Evolutionary conservation across 2,329 filamentous ascomycete species (phyloP).

Genomic region (Amylocarpus encephaloides): DNA sequence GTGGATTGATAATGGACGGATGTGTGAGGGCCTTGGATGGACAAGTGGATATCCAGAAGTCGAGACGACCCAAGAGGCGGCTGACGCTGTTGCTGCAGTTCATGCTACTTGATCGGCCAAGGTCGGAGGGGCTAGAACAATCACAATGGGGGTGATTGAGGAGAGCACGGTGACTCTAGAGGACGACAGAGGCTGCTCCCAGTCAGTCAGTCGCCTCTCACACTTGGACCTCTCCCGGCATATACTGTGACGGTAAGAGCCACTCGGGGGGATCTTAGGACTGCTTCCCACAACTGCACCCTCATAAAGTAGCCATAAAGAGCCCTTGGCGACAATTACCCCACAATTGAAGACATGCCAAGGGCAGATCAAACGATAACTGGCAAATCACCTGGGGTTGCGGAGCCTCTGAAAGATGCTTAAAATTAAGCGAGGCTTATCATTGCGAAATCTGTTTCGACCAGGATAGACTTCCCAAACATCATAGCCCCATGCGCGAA

Average conservation of each 20-base stretch:
- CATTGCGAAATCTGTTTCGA: not conserved
- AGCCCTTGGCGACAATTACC: too few species aligned
- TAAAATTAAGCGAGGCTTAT: constrained; percentile 1
- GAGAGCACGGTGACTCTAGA: not conserved
- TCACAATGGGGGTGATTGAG: not conserved
- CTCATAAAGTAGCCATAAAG: too few species aligned
- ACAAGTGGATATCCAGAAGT: constrained; percentile 1
- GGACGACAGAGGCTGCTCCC: not conserved
- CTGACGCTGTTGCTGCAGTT: not conserved
- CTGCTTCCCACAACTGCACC: too few species aligned
- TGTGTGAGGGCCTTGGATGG: constrained; percentile 43
- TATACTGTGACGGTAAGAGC: too few species aligned
- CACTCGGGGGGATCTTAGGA: too few species aligned
- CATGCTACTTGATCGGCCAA: not conserved
- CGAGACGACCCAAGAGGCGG: not conserved
- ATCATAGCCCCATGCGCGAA: not conserved
- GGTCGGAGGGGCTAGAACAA: not conserved
- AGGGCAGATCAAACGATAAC: not conserved
- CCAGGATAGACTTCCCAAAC: constrained; percentile 1
- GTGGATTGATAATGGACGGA: constrained; percentile 46
- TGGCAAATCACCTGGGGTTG: not conserved
- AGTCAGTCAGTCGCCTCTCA: too few species aligned
- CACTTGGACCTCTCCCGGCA: not conserved
- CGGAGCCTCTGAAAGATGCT: not conserved
- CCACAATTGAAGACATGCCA: too few species aligned